Base-by-base conservation (phyloP, 2,329 filamentous ascomycete genomes). In the Lecanicillium sp. region DNA sequence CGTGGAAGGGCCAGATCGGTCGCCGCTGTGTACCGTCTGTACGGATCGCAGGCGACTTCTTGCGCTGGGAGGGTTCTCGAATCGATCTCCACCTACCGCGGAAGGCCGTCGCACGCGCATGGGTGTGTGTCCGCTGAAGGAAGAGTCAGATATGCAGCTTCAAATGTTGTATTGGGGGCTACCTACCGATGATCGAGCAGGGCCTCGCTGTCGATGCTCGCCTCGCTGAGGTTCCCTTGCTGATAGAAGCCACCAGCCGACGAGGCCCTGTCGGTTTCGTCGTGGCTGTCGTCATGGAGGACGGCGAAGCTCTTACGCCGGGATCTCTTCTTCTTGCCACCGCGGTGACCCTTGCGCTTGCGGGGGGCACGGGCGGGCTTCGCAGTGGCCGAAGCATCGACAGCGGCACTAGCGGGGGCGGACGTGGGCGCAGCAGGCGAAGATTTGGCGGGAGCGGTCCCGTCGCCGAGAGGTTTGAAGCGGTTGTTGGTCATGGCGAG, bases 131-230 rank as follows among this genome's bases (percentile, higher is more conserved):
- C 78, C 72, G 57, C 79, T 82, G 51, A 38, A 53, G 1, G n/a
- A 8, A 17, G n/a, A 36, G 30, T 53, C n/a, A 39, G 15, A 20
- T 5, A 20, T 10, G 38, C 10, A 41, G 26, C 7, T 7, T 7
- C 26, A 29, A 12, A 29, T 7, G 26, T 12, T 12, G 26, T 6
- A 17, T 4, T 9, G 15, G 35, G 11, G n/a, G n/a, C 26, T 8
- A 54, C 69, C 52, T 68, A 86, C 82, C 89, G 80, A 66, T 97
- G 91, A 66, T 97, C 91, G 15, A 97, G 71, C 56, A 97, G 70
- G 7, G 81, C 84, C 62, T 95, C 85, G 64, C 90, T 96, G 56
- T 96, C 91, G 54, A 97, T 71, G 64, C 91, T 97, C 1, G 87
- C 90, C 58, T 78, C 83, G 68, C 91, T 97, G 54, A 83, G 62